Percentiles rank a stretch among this genome's conserved stretches.
These are phyloP conservation scores for Triadica sebifera DNA, from an alignment of 345 rosid species.

Conservation along the genomic window DNA sequence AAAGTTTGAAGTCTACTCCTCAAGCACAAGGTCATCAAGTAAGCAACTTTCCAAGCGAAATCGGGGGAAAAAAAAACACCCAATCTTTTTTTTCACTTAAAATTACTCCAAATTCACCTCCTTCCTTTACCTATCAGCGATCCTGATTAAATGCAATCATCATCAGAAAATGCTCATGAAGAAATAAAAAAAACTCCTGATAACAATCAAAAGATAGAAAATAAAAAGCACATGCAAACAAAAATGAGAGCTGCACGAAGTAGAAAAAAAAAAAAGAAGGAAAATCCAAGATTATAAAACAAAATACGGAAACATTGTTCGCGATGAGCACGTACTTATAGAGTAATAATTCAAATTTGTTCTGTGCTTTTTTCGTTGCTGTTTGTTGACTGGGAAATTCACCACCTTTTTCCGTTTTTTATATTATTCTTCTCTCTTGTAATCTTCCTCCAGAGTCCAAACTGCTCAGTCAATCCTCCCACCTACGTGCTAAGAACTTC, in stretches of 20 bases:
- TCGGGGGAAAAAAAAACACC: not conserved
- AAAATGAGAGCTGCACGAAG: slow-evolving; percentile 6
- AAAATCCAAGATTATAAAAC: slow-evolving; percentile 1
- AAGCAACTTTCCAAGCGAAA: slow-evolving; percentile 13
- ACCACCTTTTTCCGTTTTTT: not conserved
- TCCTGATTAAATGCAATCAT: slow-evolving; percentile 18
- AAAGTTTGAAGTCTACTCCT: slow-evolving; percentile 18
- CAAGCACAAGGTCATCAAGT: slow-evolving; percentile 22
- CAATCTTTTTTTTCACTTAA: slow-evolving; percentile 14
- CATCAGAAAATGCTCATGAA: slow-evolving; percentile 20
- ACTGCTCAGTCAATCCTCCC: not conserved
- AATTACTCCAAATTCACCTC: slow-evolving; percentile 15
- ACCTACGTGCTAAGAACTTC: not conserved
- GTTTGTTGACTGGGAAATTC: slow-evolving; percentile 53
- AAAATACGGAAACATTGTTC: not conserved
- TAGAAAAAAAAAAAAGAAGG: slow-evolving; percentile 19
- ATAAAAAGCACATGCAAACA: slow-evolving; percentile 19
- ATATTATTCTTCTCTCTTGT: not conserved
- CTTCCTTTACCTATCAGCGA: slow-evolving; percentile 5
- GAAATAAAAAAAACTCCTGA: not conserved
- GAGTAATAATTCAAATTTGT: slow-evolving; percentile 26
- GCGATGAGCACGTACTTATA: slow-evolving; percentile 28
- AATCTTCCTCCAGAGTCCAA: not conserved
- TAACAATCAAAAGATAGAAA: slow-evolving; percentile 19
- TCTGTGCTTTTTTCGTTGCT: slow-evolving; percentile 40